These are phyloP conservation scores for Sphagnum tenellum DNA, from an alignment of 225 moss, liverwort and hornwort genomes.

Conservation along the genomic window DNA sequence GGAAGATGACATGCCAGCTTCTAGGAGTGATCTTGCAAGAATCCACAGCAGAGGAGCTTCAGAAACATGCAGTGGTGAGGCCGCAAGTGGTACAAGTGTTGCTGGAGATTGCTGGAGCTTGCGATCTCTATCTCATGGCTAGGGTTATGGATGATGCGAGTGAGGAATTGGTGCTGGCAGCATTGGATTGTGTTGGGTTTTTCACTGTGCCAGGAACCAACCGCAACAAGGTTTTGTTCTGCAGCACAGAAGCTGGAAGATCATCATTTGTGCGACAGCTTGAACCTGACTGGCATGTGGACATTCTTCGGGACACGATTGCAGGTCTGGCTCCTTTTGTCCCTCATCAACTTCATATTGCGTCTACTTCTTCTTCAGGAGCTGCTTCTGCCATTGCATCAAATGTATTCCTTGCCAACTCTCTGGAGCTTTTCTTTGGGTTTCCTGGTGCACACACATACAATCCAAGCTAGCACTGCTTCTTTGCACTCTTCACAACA, in stretches of 20 bases:
- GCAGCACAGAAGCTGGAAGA: slow-evolving; percentile 68
- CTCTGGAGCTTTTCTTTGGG: slow-evolving; percentile 33
- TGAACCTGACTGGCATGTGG: slow-evolving; percentile 95
- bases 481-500: slow-evolving; percentile 14
- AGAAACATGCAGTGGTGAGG: slow-evolving; percentile 73
- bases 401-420: slow-evolving; percentile 74
- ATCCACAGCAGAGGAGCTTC: slow-evolving; percentile 55
- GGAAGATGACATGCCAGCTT: slow-evolving; percentile 83
- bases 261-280: slow-evolving; percentile 84
- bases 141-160: slow-evolving; percentile 71
- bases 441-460: too few species aligned
- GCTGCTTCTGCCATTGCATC: slow-evolving; percentile 67
- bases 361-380: slow-evolving; percentile 7
- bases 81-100: slow-evolving; percentile 74
- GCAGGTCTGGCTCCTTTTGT: slow-evolving; percentile 62
- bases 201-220: slow-evolving; percentile 68
- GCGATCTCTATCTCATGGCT: slow-evolving; percentile 74
- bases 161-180: slow-evolving; percentile 57
- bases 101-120: slow-evolving; percentile 64
- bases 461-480: too few species aligned
- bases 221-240: slow-evolving; percentile 85
- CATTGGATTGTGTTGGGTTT: slow-evolving; percentile 60
- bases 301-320: slow-evolving; percentile 29
- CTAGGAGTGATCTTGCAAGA: slow-evolving; percentile 69
- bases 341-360: slow-evolving; percentile 74